phyloP scores from a whole-genome alignment of 1,139 yeast genomes.

The Hansenula anomala region DNA sequence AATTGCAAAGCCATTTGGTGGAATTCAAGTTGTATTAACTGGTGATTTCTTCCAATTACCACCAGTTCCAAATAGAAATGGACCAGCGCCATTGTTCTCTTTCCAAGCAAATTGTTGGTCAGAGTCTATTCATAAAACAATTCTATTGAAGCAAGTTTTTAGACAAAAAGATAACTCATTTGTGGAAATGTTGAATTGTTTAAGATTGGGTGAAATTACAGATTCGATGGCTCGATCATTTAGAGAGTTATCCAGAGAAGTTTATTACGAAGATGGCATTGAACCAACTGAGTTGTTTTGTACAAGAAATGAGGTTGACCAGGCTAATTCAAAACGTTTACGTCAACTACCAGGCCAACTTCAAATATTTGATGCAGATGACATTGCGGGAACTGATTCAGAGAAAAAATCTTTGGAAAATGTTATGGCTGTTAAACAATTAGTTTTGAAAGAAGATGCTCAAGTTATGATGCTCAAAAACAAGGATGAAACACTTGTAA shows the following conservation, averaged over 20 bases:
- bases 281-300: conserved; percentile 80
- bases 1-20: conserved; percentile 63
- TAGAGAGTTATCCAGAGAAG: conserved; percentile 43
- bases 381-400: too few species aligned
- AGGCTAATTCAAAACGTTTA: conserved; percentile 58
- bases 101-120: conserved; percentile 60
- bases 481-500: conserved; percentile 78
- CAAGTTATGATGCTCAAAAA: conserved; percentile 97
- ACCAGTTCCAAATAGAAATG: conserved; percentile 50
- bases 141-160: conserved; percentile 59
- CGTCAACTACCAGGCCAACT: conserved; percentile 36
- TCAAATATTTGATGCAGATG: conserved; percentile 39
- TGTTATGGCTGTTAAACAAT: conserved; percentile 62
- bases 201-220: conserved; percentile 63
- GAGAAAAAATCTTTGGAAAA: conserved; percentile 49
- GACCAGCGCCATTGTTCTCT: conserved; percentile 39
- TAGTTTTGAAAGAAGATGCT: conserved; percentile 72
- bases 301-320: conserved; percentile 67
- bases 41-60: conserved; percentile 89
- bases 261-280: conserved; percentile 65
- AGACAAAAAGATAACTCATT: conserved; percentile 66
- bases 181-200: conserved; percentile 67
- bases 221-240: conserved; percentile 41
- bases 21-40: conserved; percentile 70
- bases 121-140: conserved; percentile 46